Base-by-base conservation (phyloP, 1,284 basidiomycete genomes). In the Ceratobasidium sp. region DNA sequence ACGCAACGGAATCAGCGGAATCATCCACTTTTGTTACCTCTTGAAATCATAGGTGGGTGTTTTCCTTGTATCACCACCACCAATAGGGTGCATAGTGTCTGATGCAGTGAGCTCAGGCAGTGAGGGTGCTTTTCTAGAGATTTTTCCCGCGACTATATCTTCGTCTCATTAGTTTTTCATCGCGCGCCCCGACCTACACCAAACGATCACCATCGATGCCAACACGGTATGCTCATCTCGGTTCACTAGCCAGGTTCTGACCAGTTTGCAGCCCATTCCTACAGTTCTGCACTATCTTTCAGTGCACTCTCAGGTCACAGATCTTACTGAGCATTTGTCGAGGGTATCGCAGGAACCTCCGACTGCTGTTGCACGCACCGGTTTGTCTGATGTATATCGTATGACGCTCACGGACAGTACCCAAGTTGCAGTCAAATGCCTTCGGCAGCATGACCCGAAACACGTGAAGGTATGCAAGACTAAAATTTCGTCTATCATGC, bases 321-420 rank as follows among this genome's bases (percentile, higher is more conserved):
- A 57, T 32, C 55, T 57, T 34, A 57, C 55, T 23, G 55, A 57
- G 12, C 32, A 57, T 23, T 34, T 57, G 8, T 57, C 55, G 3
- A 30, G 16, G 8, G 21, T 21, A 34, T 4, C 14, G 34, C 21
- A 9, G 10, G n/a, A 34, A 30, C n/a, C 9, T 9, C 34, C 55
- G 3, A 23, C 3, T 8, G 55, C 55, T 0, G 34, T 57, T 0
- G 55, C 55, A 23, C 55, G 55, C 10, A 32, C 30, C 10, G 55
- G 55, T 2, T 21, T 23, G 18, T 57, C 55, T n/a, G 55, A 57
- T n/a, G n/a, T 57, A 1, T 39, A 57, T 23, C 32, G 55, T 23
- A n/a, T 32, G 10, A 36, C 55, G 14, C 55, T 39, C 5, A 6
- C 36, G 14, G n/a, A n/a, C n/a, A n/a, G n/a, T n/a, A n/a, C n/a